Conservation (phyloP, 1,284 basidiomycete species). For the Trichosporon ovoides region DNA sequence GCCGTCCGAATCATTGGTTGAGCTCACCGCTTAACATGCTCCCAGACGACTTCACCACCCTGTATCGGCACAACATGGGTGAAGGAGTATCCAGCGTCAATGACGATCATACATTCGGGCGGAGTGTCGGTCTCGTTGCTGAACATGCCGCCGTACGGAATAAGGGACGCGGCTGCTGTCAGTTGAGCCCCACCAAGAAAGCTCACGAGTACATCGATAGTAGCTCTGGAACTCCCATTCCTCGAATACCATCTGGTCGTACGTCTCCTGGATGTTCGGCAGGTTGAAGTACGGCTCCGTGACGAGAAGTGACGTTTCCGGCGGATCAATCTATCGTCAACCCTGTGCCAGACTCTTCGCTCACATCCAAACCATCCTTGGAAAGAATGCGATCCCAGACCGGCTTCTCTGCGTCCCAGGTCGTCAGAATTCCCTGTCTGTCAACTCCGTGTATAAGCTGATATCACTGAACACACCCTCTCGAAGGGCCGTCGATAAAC, state of each 20-base stretch:
- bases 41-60: constrained; percentile 66
- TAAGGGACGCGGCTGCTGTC: constrained; percentile 63
- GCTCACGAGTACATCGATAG: constrained; percentile 71
- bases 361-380: constrained; percentile 61
- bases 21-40: constrained; percentile 68
- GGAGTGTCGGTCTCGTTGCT: constrained; percentile 50
- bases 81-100: constrained; percentile 89
- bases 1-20: neutral
- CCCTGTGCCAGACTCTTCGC: constrained; percentile 27
- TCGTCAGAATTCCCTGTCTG: constrained; percentile 73
- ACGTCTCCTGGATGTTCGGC: constrained; percentile 80
- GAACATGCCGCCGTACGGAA: constrained; percentile 66
- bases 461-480: constrained; percentile 55
- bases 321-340: constrained; percentile 60
- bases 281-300: constrained; percentile 93
- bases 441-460: constrained; percentile 12
- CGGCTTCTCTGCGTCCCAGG: constrained; percentile 88
- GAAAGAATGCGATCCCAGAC: constrained; percentile 84
- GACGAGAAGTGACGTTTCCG: constrained; percentile 67
- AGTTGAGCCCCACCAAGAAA: neutral
- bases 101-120: constrained; percentile 73
- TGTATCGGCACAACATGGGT: constrained; percentile 86
- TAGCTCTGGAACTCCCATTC: constrained; percentile 89
- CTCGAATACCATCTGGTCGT: constrained; percentile 91
- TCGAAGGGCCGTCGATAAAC: constrained; percentile 79